Conservation (phyloP, 306 rosid species). For the Gleditsia sinensis region DNA sequence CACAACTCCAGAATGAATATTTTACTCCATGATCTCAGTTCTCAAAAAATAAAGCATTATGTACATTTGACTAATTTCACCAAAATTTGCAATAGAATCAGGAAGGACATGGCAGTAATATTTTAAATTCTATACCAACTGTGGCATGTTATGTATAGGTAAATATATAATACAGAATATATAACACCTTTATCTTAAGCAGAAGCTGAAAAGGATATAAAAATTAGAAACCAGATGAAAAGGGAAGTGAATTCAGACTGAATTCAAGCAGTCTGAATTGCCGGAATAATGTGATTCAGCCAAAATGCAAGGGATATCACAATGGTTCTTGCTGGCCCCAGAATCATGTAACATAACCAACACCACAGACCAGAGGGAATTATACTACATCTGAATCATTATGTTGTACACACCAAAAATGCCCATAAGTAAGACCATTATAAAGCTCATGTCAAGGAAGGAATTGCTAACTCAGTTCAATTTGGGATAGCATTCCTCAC, state of each 20-base stretch:
- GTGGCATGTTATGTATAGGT: not conserved
- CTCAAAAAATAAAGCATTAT: not conserved
- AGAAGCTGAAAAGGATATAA: not conserved
- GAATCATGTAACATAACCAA: not conserved
- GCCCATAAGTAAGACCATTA: not conserved
- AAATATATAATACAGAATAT: not conserved
- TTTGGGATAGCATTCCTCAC: not conserved
- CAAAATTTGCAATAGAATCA: too few relatives aligned
- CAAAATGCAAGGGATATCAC: not conserved
- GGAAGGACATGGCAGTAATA: too few relatives aligned
- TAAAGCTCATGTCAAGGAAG: not conserved
- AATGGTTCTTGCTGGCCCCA: not conserved
- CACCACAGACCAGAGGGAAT: not conserved
- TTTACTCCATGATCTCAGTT: not conserved
- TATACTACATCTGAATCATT: not conserved
- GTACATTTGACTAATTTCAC: not conserved
- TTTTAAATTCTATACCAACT: not conserved
- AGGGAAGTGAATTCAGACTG: not conserved
- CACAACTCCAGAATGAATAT: not conserved
- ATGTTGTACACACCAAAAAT: not conserved
- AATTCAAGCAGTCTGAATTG: not conserved
- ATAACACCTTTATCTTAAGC: not conserved
- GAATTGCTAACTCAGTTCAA: not conserved
- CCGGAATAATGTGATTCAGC: not conserved
- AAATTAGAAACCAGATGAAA: not conserved